These are phyloP conservation scores for Paramecium octaurelia DNA, from an alignment of 73 alveolate species.

Conservation along the genomic window DNA sequence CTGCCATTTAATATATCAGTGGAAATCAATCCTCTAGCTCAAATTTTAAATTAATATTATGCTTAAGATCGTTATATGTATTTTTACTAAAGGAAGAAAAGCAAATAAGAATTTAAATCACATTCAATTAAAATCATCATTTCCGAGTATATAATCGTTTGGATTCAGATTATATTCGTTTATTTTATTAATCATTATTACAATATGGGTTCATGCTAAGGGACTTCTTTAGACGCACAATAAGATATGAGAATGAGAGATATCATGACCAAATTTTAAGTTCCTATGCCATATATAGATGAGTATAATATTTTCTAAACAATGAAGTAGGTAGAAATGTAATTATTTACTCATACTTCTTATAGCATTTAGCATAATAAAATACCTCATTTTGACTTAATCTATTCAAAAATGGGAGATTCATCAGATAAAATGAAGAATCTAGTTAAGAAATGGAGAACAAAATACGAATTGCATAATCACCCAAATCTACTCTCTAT, in stretches of 20 bases:
- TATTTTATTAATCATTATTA: background rate
- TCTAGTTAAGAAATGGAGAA: background rate
- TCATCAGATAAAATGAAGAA: background rate
- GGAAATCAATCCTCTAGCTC: background rate
- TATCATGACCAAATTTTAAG: background rate
- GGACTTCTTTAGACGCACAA: background rate
- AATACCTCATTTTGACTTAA: background rate
- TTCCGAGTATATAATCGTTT: background rate
- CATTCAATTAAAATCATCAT: background rate
- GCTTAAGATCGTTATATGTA: background rate
- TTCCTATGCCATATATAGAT: conserved; percentile 2
- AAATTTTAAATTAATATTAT: background rate
- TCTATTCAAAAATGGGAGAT: background rate
- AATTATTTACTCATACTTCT: background rate
- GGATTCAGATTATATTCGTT: background rate
- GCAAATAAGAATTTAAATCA: background rate
- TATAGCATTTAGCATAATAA: background rate
- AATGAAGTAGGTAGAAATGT: background rate
- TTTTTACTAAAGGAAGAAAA: background rate
- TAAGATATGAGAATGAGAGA: background rate
- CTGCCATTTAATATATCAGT: background rate
- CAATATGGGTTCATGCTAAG: background rate
- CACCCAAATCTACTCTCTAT: background rate
- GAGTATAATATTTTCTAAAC: background rate
- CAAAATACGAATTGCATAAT: background rate